Conservation (phyloP, 108 stramenopile genomes). For the Nitzschia sp. region DNA sequence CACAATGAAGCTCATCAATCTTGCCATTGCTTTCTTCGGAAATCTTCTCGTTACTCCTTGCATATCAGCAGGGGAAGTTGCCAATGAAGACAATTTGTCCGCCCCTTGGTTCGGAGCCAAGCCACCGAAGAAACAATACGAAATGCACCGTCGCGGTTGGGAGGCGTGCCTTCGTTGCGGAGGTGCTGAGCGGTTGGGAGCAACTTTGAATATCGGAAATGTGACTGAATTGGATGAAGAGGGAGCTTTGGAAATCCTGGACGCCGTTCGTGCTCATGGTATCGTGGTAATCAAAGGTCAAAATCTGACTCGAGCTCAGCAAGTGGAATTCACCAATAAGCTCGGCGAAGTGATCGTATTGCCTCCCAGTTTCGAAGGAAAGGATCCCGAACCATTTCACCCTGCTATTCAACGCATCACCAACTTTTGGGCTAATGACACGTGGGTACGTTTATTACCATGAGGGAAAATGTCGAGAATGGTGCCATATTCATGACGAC, state of each 20-base stretch:
- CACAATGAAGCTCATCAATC: neutral
- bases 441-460: constrained; percentile 4
- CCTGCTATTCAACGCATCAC: constrained; percentile 6
- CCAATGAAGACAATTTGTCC: neutral
- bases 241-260: neutral
- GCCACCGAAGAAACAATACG: neutral
- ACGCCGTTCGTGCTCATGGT: constrained; percentile 1
- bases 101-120: neutral
- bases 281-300: neutral
- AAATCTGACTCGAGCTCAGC: constrained; percentile 5
- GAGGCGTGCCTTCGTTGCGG: neutral
- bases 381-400: constrained; percentile 4
- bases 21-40: neutral
- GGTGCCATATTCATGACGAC: too few relatives aligned
- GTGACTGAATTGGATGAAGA: constrained; percentile 1
- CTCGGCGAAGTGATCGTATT: constrained; percentile 3
- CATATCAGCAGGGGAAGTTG: neutral
- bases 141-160: constrained; percentile 5
- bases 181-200: neutral
- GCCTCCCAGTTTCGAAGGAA: constrained; percentile 6
- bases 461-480: too few relatives aligned
- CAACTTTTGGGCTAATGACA: constrained; percentile 6
- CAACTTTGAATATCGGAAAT: neutral
- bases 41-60: neutral
- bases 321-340: constrained; percentile 3